Conservation (phyloP, 2,329 filamentous ascomycete species). For the Albophoma yamanashiensis region DNA sequence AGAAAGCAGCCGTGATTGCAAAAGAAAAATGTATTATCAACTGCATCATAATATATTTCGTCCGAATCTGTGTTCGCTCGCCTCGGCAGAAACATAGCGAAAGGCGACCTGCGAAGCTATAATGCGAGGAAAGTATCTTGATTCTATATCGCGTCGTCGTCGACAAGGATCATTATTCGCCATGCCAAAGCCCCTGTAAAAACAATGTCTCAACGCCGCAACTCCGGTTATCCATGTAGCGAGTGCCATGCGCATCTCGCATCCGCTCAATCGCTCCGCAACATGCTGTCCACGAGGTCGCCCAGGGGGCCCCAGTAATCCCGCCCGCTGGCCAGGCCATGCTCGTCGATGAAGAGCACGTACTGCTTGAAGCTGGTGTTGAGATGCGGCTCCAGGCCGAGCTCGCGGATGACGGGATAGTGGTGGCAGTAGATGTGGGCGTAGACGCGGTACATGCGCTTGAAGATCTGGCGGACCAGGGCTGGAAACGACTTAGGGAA, state of each 20-base stretch:
- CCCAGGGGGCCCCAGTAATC: constrained; percentile 96
- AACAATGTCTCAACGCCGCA: constrained; percentile 11
- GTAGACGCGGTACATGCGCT: constrained; percentile 96
- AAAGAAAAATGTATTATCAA: not conserved
- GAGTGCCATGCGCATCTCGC: not conserved
- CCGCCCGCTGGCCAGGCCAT: constrained; percentile 80
- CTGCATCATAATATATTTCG: not conserved
- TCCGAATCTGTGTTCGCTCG: not conserved
- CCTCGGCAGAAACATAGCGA: not conserved
- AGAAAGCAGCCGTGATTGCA: not conserved
- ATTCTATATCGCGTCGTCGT: not conserved
- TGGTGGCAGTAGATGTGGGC: constrained; percentile 99
- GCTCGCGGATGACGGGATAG: constrained; percentile 90
- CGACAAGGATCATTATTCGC: not conserved
- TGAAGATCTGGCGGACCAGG: constrained; percentile 92
- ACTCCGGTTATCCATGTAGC: constrained; percentile 6
- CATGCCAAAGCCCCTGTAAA: not conserved
- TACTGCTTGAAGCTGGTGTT: constrained; percentile 99
- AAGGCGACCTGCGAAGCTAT: not conserved
- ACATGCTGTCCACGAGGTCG: constrained; percentile 94
- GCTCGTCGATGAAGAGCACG: constrained; percentile 96
- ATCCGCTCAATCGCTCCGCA: constrained; percentile 66
- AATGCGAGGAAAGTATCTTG: not conserved
- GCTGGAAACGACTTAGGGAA: constrained; percentile 89
- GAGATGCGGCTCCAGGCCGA: constrained; percentile 91